These are phyloP conservation scores for Karstenula rhodostoma DNA, from an alignment of 2,329 filamentous ascomycete species.

Conservation along the genomic window DNA sequence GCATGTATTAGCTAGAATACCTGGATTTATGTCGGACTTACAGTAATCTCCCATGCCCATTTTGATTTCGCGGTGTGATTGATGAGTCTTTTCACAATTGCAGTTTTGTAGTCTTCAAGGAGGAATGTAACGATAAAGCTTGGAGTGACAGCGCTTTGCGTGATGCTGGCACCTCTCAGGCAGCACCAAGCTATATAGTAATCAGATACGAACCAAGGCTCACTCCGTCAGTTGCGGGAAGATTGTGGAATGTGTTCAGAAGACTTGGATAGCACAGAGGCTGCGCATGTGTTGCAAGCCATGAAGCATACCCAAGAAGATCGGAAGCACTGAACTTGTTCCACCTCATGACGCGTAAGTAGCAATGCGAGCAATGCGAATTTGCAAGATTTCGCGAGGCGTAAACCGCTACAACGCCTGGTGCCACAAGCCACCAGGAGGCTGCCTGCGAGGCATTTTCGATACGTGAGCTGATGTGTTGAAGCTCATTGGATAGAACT, in stretches of 20 bases:
- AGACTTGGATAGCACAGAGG: neutral
- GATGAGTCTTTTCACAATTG: neutral
- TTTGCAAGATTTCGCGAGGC: neutral
- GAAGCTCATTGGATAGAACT: constrained; percentile 10
- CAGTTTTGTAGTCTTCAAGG: neutral
- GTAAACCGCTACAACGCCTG: constrained; percentile 10
- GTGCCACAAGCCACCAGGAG: constrained; percentile 18
- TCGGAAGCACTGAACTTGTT: neutral
- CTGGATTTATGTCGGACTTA: constrained; percentile 10
- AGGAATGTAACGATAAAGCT: neutral
- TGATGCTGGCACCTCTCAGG: neutral
- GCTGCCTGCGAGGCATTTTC: constrained; percentile 29
- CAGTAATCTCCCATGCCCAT: constrained; percentile 47
- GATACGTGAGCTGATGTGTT: neutral
- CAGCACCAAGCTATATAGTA: constrained; percentile 10
- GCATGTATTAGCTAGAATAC: constrained; percentile 5
- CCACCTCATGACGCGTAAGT: neutral
- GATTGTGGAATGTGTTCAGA: neutral
- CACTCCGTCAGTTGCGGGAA: constrained; percentile 11
- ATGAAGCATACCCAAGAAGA: neutral
- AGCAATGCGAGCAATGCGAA: constrained; percentile 42
- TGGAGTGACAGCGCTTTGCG: neutral
- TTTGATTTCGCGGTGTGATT: constrained; percentile 5
- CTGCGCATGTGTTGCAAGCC: neutral
- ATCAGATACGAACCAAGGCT: constrained; percentile 20